Conservation (phyloP, 2,329 filamentous ascomycete species). For the Clonostachys rhizophaga region DNA sequence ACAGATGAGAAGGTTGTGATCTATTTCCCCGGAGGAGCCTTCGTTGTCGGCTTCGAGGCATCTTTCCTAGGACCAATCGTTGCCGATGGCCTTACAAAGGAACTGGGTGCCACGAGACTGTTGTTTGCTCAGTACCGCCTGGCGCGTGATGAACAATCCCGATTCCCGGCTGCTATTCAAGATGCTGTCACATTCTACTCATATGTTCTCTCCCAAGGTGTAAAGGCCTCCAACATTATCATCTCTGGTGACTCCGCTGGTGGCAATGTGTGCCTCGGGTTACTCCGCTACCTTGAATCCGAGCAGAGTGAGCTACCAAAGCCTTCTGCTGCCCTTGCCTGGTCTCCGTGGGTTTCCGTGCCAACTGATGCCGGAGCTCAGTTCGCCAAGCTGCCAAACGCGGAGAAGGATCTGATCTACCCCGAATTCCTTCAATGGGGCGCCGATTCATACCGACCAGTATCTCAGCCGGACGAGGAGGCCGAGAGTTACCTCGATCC, state of each 20-base stretch:
- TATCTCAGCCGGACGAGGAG: too few relatives aligned
- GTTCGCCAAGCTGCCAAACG: too few relatives aligned
- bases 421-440: too few relatives aligned
- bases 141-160: neutral
- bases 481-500: too few relatives aligned
- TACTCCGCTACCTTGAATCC: slow-evolving; percentile 17
- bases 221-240: too few relatives aligned
- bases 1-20: neutral
- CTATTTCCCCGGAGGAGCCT: neutral
- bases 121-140: neutral
- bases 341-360: slow-evolving; percentile 1
- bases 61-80: neutral
- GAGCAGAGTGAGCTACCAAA: neutral
- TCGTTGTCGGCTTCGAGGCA: neutral
- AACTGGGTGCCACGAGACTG: neutral
- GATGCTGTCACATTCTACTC: too few relatives aligned
- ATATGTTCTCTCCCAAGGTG: too few relatives aligned
- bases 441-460: too few relatives aligned
- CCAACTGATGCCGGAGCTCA: neutral
- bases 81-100: neutral
- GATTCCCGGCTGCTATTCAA: too few relatives aligned
- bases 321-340: neutral
- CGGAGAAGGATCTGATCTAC: too few relatives aligned
- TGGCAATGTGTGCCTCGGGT: slow-evolving; percentile 5
- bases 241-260: too few relatives aligned